Percentiles rank a stretch among this genome's conserved stretches.
Evolutionary conservation across 768 basidiomycete species (phyloP).

Genomic region (Mycena sanguinolenta): DNA sequence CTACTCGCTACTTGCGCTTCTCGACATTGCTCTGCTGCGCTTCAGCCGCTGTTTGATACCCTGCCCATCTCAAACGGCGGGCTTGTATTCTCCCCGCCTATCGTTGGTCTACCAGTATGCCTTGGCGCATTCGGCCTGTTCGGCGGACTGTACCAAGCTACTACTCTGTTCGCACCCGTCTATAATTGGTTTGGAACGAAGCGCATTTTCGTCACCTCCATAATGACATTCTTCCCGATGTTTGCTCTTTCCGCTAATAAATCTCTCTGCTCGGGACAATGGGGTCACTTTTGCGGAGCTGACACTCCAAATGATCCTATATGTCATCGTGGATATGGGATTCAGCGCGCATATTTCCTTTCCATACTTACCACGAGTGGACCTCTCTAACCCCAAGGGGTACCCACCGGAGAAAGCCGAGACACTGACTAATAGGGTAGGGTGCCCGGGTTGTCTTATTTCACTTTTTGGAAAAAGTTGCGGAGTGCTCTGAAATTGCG

Average conservation of each 20-base stretch:
- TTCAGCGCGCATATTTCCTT: constrained; percentile 1
- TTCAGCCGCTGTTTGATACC: constrained; percentile 1
- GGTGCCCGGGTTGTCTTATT: no score
- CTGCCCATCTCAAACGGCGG: background rate
- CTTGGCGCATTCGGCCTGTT: constrained; percentile 8
- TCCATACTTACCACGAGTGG: background rate
- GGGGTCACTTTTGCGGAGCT: background rate
- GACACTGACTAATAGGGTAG: no score
- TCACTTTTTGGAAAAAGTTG: no score
- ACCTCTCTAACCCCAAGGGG: no score
- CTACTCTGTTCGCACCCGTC: background rate
- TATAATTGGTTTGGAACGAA: constrained; percentile 1
- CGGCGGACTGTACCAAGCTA: constrained; percentile 2
- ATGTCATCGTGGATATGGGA: constrained; percentile 4
- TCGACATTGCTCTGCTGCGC: background rate
- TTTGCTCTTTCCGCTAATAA: constrained; percentile 2
- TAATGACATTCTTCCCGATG: constrained; percentile 3
- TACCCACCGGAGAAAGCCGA: no score
- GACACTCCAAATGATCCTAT: constrained; percentile 2
- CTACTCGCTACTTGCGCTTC: constrained; percentile 1
- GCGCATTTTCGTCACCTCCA: constrained; percentile 1
- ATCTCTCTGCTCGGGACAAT: background rate
- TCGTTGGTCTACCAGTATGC: constrained; percentile 4
- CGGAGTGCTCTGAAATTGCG: no score
- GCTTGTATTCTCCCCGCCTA: background rate